Evolutionary conservation across 371 early-diverging fungal genomes (phyloP).

Genomic region (Rhizopus delemar): DNA sequence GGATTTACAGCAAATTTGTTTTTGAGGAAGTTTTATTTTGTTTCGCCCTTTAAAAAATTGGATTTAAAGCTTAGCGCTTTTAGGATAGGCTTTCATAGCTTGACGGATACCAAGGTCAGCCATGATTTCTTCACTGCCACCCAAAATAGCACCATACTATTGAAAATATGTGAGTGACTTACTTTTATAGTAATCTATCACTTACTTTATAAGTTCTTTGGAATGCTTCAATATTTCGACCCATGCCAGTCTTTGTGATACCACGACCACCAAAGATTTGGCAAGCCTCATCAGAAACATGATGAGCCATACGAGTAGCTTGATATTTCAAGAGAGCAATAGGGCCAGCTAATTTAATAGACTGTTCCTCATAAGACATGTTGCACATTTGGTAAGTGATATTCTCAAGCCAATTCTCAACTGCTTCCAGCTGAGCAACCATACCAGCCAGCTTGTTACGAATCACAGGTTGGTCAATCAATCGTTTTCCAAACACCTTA

Average conservation of each 20-base stretch:
- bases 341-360: slow-evolving; percentile 66
- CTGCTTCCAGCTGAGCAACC: slow-evolving; percentile 59
- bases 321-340: slow-evolving; percentile 66
- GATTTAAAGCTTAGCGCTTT: slow-evolving; percentile 27
- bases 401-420: slow-evolving; percentile 63
- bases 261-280: slow-evolving; percentile 76
- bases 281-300: slow-evolving; percentile 62
- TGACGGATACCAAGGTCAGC: slow-evolving; percentile 53
- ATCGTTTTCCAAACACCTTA: slow-evolving; percentile 77
- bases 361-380: slow-evolving; percentile 62
- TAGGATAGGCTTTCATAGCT: slow-evolving; percentile 44
- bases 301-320: slow-evolving; percentile 58
- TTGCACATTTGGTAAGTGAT: slow-evolving; percentile 69
- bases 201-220: slow-evolving; percentile 61
- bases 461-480: slow-evolving; percentile 68
- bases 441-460: slow-evolving; percentile 69
- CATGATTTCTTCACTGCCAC: slow-evolving; percentile 78
- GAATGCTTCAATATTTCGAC: slow-evolving; percentile 55
- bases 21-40: background rate
- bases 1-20: background rate
- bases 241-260: slow-evolving; percentile 69
- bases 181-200: background rate
- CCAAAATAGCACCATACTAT: slow-evolving; percentile 73
- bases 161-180: background rate
- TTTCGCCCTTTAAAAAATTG: background rate